Percentiles rank a stretch among this genome's conserved stretches.
Evolutionary conservation across 1,284 basidiomycete species (phyloP).

Genomic region (Kalmanozyma brasiliensis): DNA sequence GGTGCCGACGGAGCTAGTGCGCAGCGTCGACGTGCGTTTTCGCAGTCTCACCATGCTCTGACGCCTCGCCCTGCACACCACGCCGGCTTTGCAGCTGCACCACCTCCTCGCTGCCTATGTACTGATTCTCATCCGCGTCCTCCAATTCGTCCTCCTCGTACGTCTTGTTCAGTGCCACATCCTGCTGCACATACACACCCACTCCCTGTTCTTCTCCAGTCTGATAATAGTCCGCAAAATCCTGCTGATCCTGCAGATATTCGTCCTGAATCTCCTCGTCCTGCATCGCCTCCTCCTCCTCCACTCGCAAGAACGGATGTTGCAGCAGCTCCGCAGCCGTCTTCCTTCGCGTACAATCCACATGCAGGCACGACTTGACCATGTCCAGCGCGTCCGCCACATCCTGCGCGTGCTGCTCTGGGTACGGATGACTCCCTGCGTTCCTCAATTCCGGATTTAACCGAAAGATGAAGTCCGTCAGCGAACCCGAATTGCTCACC

Average conservation of each 20-base stretch:
- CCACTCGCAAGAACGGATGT: slow-evolving; percentile 57
- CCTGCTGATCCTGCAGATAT: slow-evolving; percentile 14
- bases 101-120: slow-evolving; percentile 20
- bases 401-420: slow-evolving; percentile 48
- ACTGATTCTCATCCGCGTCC: slow-evolving; percentile 20
- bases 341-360: slow-evolving; percentile 62
- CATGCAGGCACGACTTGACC: slow-evolving; percentile 56
- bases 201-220: slow-evolving; percentile 4
- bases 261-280: slow-evolving; percentile 8
- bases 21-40: not conserved
- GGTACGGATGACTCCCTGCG: slow-evolving; percentile 53
- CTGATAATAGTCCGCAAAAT: slow-evolving; percentile 39
- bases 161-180: not conserved
- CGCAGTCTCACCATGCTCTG: slow-evolving; percentile 10
- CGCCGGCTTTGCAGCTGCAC: slow-evolving; percentile 30
- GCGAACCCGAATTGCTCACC: slow-evolving; percentile 31
- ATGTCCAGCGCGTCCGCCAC: slow-evolving; percentile 62
- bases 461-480: slow-evolving; percentile 59
- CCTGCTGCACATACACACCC: slow-evolving; percentile 3
- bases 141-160: slow-evolving; percentile 31
- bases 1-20: slow-evolving; percentile 10
- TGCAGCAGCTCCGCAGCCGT: slow-evolving; percentile 55
- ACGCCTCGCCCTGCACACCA: slow-evolving; percentile 15
- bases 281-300: slow-evolving; percentile 23
- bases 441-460: slow-evolving; percentile 60